Evolutionary conservation across 2,329 filamentous ascomycete species (phyloP), one percentile per base, ranked within the genome.

Genomic region (Teratosphaeria gauchensis): DNA sequence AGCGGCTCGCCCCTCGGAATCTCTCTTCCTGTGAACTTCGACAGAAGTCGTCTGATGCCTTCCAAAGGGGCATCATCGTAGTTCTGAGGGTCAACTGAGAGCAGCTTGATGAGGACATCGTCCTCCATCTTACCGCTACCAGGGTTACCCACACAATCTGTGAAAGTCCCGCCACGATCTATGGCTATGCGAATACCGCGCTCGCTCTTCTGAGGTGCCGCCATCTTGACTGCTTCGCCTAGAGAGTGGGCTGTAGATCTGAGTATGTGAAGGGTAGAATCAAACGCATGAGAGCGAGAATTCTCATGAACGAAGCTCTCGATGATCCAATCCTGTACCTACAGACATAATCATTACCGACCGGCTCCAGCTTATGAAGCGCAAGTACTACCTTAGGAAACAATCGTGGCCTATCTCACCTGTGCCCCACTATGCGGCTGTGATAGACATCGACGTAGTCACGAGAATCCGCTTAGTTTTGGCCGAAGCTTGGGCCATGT

Each of bases 21-120:
- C 4, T 92, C 86, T 59, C 82, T 80, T 57, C 82, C 80, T 1
- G 85, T 84, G 73, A 95, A 95, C 66, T 84, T 85, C 64, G 86
- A 87, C 74, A 96, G 84, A 58, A 96, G 85, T 59, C 92, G 86
- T 16, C 92, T 84, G 70, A 96, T 96, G 31, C 91, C 91, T 77
- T 96, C 92, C 19, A 95, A 82, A 2, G 92, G 92, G 12, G 92
- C 92, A 78, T 96, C 92, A 16, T 86, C 80, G 76, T 96, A 96
- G 77, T 96, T 96, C 58, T 84, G 81, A 2, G 92, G 92, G 72
- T 96, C 92, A 68, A 92, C 90, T 1, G 90, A 95, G 19, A 96
- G 83, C 1, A 96, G 83, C 76, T 95, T 95, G 74, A 94, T 90
- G 58, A 95, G 80, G 56, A 91, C 81, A 70, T 94, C 88, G 71